Conservation (phyloP, 176 grass and related monocot genomes). For the Rhynchospora breviuscula region DNA sequence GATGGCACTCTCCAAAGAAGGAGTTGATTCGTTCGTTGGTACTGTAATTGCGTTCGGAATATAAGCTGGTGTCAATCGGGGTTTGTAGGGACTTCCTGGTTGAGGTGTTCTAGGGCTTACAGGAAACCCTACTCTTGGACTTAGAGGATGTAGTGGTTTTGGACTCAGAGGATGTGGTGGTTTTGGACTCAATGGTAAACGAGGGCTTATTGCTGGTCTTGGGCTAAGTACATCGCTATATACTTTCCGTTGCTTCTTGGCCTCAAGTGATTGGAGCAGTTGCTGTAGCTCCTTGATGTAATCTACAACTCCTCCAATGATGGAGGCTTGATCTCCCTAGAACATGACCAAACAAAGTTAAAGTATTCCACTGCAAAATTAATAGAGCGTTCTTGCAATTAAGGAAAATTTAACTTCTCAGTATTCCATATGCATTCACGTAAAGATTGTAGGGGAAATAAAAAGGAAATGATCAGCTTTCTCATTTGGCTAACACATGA, state of each 20-base stretch:
- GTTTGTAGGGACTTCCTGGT: slow-evolving; percentile 58
- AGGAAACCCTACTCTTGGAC: slow-evolving; percentile 42
- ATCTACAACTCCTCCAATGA: slow-evolving; percentile 79
- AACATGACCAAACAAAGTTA: background rate
- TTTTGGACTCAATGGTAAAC: slow-evolving; percentile 29
- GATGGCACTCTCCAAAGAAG: slow-evolving; percentile 5
- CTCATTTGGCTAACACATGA: background rate
- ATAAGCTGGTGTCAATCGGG: slow-evolving; percentile 1
- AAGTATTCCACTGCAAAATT: background rate
- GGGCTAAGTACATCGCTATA: slow-evolving; percentile 67
- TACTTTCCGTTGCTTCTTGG: slow-evolving; percentile 60
- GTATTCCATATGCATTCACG: background rate
- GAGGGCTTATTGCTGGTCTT: slow-evolving; percentile 23
- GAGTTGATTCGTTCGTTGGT: slow-evolving; percentile 34
- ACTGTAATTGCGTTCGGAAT: background rate
- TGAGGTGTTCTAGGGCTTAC: slow-evolving; percentile 68
- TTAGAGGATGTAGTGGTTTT: slow-evolving; percentile 41
- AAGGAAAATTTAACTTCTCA: background rate
- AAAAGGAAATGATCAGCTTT: background rate
- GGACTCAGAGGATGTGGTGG: slow-evolving; percentile 28
- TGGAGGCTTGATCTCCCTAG: slow-evolving; percentile 73
- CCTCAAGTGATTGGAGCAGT: slow-evolving; percentile 58
- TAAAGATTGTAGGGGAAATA: background rate
- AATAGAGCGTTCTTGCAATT: background rate
- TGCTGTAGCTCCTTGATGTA: slow-evolving; percentile 90